Conservation (phyloP, 2,329 filamentous ascomycete species). For the Sclerotinia subarctica region DNA sequence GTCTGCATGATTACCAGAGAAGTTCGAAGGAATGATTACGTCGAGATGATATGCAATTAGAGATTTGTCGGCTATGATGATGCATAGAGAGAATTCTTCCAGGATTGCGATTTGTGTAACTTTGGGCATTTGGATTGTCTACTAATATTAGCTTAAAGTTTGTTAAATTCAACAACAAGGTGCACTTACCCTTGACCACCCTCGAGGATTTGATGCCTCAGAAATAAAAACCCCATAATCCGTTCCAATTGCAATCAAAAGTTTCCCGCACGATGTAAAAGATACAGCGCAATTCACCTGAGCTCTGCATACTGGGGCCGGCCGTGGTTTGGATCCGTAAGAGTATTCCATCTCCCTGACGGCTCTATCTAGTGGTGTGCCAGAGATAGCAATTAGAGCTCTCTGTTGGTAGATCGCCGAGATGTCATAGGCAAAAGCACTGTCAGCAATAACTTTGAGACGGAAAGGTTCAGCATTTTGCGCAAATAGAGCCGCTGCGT, state of each 20-base stretch:
- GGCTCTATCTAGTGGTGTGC: conserved; percentile 86
- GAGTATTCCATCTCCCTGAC: conserved; percentile 82
- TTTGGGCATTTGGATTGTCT: conserved; percentile 69
- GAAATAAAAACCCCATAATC: conserved; percentile 92
- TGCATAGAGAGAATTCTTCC: conserved; percentile 90
- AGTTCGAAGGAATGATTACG: conserved; percentile 64
- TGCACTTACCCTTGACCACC: conserved; percentile 78
- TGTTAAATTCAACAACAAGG: too few relatives aligned
- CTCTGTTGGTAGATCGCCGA: conserved; percentile 48
- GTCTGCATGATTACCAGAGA: conserved; percentile 62
- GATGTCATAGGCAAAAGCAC: conserved; percentile 77
- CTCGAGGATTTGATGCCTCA: conserved; percentile 82
- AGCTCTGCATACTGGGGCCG: conserved; percentile 76
- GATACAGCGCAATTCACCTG: conserved; percentile 90
- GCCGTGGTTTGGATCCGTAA: conserved; percentile 67
- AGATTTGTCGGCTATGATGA: conserved; percentile 87
- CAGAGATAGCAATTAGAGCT: conserved; percentile 75
- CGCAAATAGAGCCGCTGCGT: conserved; percentile 81
- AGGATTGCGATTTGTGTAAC: conserved; percentile 93
- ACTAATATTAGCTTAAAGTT: conserved; percentile 26
- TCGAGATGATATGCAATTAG: conserved; percentile 94
- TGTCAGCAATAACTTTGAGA: conserved; percentile 85
- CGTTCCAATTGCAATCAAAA: conserved; percentile 90
- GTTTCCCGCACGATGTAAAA: conserved; percentile 78
- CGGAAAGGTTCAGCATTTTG: conserved; percentile 97